Evolutionary conservation across 2,329 filamentous ascomycete genomes (phyloP).

Genomic region (Calonectria montana): DNA sequence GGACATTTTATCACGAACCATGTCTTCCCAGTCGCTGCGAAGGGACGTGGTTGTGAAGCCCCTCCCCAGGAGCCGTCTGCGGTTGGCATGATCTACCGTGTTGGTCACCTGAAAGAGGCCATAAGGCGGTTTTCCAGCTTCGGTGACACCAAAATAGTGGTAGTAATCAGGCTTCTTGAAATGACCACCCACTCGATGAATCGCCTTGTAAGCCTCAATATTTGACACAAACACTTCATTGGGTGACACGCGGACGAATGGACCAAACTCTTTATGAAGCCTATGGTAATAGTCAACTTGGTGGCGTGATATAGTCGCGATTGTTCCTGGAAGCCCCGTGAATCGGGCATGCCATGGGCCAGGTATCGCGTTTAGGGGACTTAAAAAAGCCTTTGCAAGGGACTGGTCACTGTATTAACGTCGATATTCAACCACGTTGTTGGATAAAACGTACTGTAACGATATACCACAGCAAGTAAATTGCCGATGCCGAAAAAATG

Average conservation of each 20-base stretch:
- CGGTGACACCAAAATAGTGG: neutral
- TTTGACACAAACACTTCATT: neutral
- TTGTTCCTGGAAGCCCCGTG: neutral
- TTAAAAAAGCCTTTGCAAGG: neutral
- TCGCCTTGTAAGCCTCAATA: neutral
- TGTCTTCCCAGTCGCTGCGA: neutral
- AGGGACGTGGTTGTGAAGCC: neutral
- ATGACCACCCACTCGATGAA: neutral
- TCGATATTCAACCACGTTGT: neutral
- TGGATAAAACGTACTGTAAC: neutral
- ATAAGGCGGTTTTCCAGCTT: neutral
- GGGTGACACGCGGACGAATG: neutral
- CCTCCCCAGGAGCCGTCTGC: neutral
- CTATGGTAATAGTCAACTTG: neutral
- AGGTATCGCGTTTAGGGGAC: neutral
- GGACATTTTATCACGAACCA: neutral
- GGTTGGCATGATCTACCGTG: neutral
- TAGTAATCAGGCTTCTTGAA: neutral
- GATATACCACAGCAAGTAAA: neutral
- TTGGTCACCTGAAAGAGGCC: neutral
- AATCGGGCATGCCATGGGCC: neutral
- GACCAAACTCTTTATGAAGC: neutral
- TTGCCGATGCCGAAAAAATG: neutral
- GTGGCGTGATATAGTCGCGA: neutral
- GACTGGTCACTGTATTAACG: neutral